Evolutionary conservation across 202 grass and related monocot genomes (phyloP), one percentile per base, ranked within the genome.

Genomic region (Musa balbisiana): DNA sequence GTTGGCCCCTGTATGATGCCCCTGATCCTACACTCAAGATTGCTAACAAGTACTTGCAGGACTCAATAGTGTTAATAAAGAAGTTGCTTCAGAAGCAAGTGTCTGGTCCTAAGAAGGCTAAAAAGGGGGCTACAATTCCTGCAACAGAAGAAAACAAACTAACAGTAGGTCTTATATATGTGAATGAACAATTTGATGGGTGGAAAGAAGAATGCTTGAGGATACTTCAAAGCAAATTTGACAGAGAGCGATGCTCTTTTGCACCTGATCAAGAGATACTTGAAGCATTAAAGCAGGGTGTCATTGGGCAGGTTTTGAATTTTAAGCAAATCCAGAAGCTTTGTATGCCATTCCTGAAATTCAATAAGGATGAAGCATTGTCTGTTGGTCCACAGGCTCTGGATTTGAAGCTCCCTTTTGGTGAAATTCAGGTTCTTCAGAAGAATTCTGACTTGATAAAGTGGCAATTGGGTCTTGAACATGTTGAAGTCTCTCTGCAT

Each of bases 61-160:
- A 92, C 64, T 86, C 85, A 3, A 92, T 92, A 81, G 83, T 92
- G 59, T 71, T 83, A 10, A 82, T 88, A 79, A 92, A 87, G 25
- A 92, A 88, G 71, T 59, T 96, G 51, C 82, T 90, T 67, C 87
- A 87, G 69, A 96, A 96, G 49, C 89, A 96, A 82, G 83, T 88
- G 67, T 86, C 83, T 19, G 85, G 89, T 68, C 76, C 87, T 11
- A 92, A 92, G 69, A 96, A 90, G 59, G 66, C 83, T 64, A 96
- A 90, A 77, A 90, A 96, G 67, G 89, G 83, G 73, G 83, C 55
- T 73, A 55, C 72, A n/a, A 74, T 80, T 80, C 59, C 89, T 60
- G n/a, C 53, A 49, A 55, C 81, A 26, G 83, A 80, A 21, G 81
- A 78, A 70, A 89, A 79, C 69, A 92, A 90, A 76, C 68, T 85